Conservation (phyloP, 2,329 filamentous ascomycete genomes). For the Dactylonectria macrodidyma region DNA sequence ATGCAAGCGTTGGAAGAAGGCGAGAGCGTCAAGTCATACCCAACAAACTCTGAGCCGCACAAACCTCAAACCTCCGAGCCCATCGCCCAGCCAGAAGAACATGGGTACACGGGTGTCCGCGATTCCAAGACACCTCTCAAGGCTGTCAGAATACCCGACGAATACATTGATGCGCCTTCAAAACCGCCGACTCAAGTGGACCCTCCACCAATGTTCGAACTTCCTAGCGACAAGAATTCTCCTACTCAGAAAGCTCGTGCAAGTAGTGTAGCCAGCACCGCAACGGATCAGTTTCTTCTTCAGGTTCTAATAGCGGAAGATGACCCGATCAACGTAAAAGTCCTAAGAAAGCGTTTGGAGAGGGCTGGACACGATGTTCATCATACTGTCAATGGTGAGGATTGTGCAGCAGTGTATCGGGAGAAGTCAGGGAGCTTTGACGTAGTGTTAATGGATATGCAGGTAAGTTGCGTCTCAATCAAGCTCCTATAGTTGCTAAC, state of each 20-base stretch:
- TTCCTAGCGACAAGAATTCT: slow-evolving; percentile 41
- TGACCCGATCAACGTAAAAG: slow-evolving; percentile 88
- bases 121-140: slow-evolving; percentile 63
- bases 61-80: slow-evolving; percentile 26
- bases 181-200: slow-evolving; percentile 49
- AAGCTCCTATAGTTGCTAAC: slow-evolving; percentile 12
- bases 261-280: slow-evolving; percentile 45
- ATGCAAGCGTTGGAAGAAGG: slow-evolving; percentile 23
- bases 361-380: slow-evolving; percentile 80
- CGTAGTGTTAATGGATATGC: slow-evolving; percentile 92
- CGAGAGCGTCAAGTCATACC: slow-evolving; percentile 27
- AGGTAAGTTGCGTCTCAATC: slow-evolving; percentile 67
- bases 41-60: slow-evolving; percentile 30
- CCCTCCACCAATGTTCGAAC: slow-evolving; percentile 59
- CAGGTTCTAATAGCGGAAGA: slow-evolving; percentile 87
- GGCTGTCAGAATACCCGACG: slow-evolving; percentile 65
- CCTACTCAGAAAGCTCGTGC: slow-evolving; percentile 26
- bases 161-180: slow-evolving; percentile 55
- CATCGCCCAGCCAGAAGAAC: slow-evolving; percentile 44
- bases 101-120: slow-evolving; percentile 56
- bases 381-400: slow-evolving; percentile 86
- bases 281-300: slow-evolving; percentile 54
- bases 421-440: slow-evolving; percentile 77
- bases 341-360: slow-evolving; percentile 84
- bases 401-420: slow-evolving; percentile 81